Base-by-base conservation (phyloP, 1,284 basidiomycete genomes). In the Heterobasidion annosum region DNA sequence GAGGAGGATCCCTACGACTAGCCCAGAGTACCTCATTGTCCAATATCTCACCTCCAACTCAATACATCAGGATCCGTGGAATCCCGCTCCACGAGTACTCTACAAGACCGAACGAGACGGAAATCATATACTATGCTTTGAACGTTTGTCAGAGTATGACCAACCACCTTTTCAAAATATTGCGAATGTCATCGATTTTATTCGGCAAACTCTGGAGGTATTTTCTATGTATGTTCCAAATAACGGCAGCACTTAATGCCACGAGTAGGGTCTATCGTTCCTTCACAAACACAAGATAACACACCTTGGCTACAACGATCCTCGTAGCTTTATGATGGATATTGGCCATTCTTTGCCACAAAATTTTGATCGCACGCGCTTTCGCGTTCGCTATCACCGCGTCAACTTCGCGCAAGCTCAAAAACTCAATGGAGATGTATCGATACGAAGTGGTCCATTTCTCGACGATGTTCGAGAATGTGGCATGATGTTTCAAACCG, bases 51-150 rank as follows among this genome's bases (percentile, higher is more conserved):
- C 78, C 57, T 64, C 70, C 13, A 63, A 67, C 34, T 69, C 72
- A 34, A 58, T 68, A 3, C 71, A 76, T 9, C 59, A 67, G 43
- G 78, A 79, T 59, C 77, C 78, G 1, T 79, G 77, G 78, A 80
- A 80, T 57, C 72, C 77, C 6, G 65, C 70, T 8, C 78, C 77
- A 2, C 74, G 74, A 50, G 64, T 79, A 4, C 59, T 76, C 5
- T 67, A 68, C 56, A 70, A 71, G 1, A 68, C 77, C 0, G 70
- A 76, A 54, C 69, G 71, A 16, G 59, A 52, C 25, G 54, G 70
- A 25, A 58, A 64, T 33, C 66, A 71, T 1, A 75, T 70, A 54
- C 59, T 76, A 9, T 75, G 70, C 61, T 65, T 78, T 62, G 72
- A 75, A 55, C 70, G 69, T 25, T 68, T 78, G 16, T 66, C 65